A percentile compares a stretch with the other conserved stretches of the same genome.
Conservation (phyloP, 2,329 filamentous ascomycete genomes). For the Diplodia scrobiculata region DNA sequence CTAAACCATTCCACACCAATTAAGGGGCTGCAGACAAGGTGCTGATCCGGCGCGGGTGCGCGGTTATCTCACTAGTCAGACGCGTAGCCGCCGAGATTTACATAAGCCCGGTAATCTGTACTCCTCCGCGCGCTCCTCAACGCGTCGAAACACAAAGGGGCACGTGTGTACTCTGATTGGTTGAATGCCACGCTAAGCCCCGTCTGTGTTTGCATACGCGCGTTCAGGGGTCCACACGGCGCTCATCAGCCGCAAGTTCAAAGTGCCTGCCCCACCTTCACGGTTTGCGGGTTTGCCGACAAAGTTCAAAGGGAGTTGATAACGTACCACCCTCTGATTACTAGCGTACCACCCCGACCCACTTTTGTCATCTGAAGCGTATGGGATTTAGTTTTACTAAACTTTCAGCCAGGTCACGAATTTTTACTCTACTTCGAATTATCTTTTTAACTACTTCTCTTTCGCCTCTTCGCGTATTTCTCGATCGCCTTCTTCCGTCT, state of each 20-base stretch:
- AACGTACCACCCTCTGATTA: too few species aligned
- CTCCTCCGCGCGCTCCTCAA: neutral
- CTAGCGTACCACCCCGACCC: too few species aligned
- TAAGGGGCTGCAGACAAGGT: conserved; percentile 12
- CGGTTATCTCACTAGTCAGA: neutral
- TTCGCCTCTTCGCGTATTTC: too few species aligned
- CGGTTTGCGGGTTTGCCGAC: neutral
- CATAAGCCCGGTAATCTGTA: neutral
- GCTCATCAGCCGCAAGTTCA: conserved; percentile 9
- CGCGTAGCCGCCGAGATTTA: neutral
- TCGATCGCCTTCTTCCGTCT: too few species aligned
- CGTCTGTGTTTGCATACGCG: neutral
- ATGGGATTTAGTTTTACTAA: too few species aligned
- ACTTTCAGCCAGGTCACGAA: too few species aligned
- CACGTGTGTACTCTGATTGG: neutral
- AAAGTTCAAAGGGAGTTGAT: neutral
- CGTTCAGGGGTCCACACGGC: neutral
- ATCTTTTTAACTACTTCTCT: too few species aligned
- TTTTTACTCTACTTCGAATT: too few species aligned
- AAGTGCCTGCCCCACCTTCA: conserved; percentile 4
- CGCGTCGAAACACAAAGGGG: neutral
- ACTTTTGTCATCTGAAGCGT: too few species aligned
- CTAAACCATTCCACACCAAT: conserved; percentile 17
- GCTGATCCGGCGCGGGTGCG: neutral
- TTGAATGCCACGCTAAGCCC: neutral